phyloP scores from a whole-genome alignment of 371 early-diverging fungal genomes.

The Mucor saturninus region DNA sequence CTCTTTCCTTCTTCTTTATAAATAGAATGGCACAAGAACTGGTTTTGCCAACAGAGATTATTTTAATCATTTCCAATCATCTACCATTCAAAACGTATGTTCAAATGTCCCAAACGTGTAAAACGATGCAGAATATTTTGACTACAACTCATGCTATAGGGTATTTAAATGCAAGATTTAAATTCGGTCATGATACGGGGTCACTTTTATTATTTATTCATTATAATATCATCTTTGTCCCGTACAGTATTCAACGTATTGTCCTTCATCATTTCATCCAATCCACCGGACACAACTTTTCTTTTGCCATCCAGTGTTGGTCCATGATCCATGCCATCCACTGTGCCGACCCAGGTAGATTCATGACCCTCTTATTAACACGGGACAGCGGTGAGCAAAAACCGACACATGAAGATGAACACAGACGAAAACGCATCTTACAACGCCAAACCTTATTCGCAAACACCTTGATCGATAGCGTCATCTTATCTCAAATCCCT shows the following conservation, averaged over 20 bases:
- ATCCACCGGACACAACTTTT: not conserved
- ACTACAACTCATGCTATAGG: conserved; percentile 12
- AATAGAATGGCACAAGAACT: not conserved
- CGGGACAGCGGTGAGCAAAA: not conserved
- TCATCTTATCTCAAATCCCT: not conserved
- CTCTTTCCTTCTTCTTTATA: not conserved
- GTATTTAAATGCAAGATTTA: conserved; percentile 25
- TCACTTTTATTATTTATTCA: conserved; percentile 23
- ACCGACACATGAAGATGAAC: not conserved
- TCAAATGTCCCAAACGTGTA: conserved; percentile 24
- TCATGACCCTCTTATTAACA: conserved; percentile 3
- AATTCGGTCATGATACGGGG: conserved; percentile 22
- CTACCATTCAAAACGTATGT: conserved; percentile 23
- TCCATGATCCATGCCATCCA: conserved; percentile 21
- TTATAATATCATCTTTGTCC: conserved; percentile 17
- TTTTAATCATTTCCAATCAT: conserved; percentile 6
- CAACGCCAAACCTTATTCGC: conserved; percentile 3
- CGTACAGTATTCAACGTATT: not conserved
- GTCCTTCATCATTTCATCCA: conserved; percentile 5
- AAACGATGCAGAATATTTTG: conserved; percentile 9
- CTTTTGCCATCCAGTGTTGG: conserved; percentile 9
- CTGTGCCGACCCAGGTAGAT: conserved; percentile 7
- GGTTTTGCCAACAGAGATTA: conserved; percentile 22
- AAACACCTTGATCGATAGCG: not conserved
- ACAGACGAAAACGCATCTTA: not conserved